Conservation (phyloP, 1,284 basidiomycete species). For the Naganishia cerealis region DNA sequence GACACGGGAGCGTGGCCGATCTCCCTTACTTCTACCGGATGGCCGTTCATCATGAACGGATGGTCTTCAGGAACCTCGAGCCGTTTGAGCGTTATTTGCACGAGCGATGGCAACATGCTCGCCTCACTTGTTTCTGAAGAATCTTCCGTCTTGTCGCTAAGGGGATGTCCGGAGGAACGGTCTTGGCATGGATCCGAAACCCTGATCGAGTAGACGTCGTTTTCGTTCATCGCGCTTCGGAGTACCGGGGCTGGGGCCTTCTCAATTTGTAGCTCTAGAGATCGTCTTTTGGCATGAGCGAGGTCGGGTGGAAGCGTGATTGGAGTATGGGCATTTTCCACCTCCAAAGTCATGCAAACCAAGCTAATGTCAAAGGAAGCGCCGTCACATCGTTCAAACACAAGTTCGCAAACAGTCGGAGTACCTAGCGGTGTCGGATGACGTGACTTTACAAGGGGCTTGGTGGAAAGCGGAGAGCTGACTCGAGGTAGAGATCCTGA, state of each 20-base stretch:
- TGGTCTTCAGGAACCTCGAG: conserved; percentile 15
- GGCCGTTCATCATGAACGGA: conserved; percentile 22
- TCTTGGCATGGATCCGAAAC: neutral
- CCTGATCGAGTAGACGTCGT: conserved; percentile 20
- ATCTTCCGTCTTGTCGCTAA: neutral
- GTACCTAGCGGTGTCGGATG: neutral
- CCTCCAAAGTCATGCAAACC: neutral
- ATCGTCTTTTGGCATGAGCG: neutral
- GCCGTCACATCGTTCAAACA: conserved; percentile 12
- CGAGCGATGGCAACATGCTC: neutral
- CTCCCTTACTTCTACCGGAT: conserved; percentile 17
- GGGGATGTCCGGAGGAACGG: neutral
- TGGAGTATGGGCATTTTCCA: neutral
- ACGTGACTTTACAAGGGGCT: neutral
- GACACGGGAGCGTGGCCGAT: conserved; percentile 4
- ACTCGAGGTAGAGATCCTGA: conserved; percentile 10
- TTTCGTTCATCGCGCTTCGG: conserved; percentile 21
- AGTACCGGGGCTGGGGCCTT: conserved; percentile 21
- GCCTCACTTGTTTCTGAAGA: neutral
- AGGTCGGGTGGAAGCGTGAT: neutral
- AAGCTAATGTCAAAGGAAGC: conserved; percentile 16
- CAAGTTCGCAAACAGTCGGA: conserved; percentile 6
- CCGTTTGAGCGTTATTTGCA: conserved; percentile 1
- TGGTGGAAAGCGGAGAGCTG: conserved; percentile 16
- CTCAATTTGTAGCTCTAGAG: conserved; percentile 9